phyloP scores from a whole-genome alignment of 176 grass and related monocot genomes.

The Aegilops speltoides region DNA sequence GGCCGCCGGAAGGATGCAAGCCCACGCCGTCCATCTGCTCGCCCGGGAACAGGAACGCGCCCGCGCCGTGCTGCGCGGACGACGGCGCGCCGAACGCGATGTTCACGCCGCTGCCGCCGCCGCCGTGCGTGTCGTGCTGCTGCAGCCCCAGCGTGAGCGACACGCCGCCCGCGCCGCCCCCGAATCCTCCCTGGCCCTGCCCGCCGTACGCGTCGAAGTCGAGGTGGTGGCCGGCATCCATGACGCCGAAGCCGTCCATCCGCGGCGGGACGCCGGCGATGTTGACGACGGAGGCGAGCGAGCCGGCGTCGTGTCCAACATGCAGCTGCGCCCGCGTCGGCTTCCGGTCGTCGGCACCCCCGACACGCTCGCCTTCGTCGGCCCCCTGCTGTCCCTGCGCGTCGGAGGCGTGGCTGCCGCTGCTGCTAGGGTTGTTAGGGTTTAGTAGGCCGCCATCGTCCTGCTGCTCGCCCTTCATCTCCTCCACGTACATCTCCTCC shows the following conservation, averaged over 20 bases:
- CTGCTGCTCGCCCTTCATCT: slow-evolving; percentile 58
- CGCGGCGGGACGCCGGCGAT: not conserved
- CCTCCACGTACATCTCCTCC: slow-evolving; percentile 96
- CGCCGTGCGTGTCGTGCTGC: slow-evolving; percentile 56
- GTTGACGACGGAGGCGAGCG: slow-evolving; percentile 77
- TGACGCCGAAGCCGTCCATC: slow-evolving; percentile 46
- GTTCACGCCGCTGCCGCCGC: slow-evolving; percentile 37
- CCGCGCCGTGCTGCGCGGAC: slow-evolving; percentile 5
- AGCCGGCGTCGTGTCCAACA: slow-evolving; percentile 48
- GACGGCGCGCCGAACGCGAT: slow-evolving; percentile 52
- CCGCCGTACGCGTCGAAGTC: slow-evolving; percentile 53
- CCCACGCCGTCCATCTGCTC: slow-evolving; percentile 48
- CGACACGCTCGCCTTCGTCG: not conserved
- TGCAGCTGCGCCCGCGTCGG: slow-evolving; percentile 66
- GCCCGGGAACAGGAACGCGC: slow-evolving; percentile 35
- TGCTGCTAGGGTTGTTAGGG: slow-evolving; percentile 25
- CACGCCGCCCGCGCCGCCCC: slow-evolving; percentile 36
- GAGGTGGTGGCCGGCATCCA: slow-evolving; percentile 26
- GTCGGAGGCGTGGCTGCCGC: slow-evolving; percentile 30
- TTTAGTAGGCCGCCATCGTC: not conserved
- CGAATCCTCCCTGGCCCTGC: slow-evolving; percentile 13
- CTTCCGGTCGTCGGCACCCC: slow-evolving; percentile 45
- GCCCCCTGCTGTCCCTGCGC: not conserved
- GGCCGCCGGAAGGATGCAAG: slow-evolving; percentile 19
- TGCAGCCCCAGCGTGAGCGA: slow-evolving; percentile 82